Base-by-base conservation (phyloP, 2,329 filamentous ascomycete species). In the Acrocalymma vagum region DNA sequence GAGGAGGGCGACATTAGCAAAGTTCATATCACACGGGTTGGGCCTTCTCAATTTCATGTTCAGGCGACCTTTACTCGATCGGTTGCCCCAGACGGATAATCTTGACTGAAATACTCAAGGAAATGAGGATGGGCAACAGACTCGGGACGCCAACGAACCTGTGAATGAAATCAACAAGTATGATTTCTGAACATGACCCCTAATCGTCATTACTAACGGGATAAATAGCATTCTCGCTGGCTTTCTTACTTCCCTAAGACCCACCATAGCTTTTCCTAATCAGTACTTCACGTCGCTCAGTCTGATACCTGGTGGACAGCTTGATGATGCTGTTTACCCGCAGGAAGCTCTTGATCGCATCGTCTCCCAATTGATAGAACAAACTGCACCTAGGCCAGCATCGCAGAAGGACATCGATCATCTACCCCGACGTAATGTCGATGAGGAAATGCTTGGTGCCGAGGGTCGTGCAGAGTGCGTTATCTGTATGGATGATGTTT, bases 261-360 rank as follows among this genome's bases (percentile, higher is more conserved):
- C 53, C 5, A 46, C 58, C 14, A 51, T 50, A 10, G 53, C 52
- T 13, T 38, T 42, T 9, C 49, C 49, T 2, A 38, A 38, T 14
- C 61, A 61, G 3, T 60, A 80, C n/a, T 62, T 79, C 17, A 38
- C 48, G 9, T 38, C 47, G 9, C 39, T 48, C 14, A 34, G 35
- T 25, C n/a, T 58, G 15, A 46, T 48, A 15, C 45, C 44, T 15
- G 53, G 52, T 22, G 70, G 61, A 11, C 50, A 56, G 9, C 75
- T 80, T 36, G 88, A 90, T 10, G 92, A 96, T 66, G 88, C 84
- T 4, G 92, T 95, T 1, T 94, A 92, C 65, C 86, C 87, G 0
- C 88, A 96, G 69, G 90, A 95, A 71, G 90, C 88, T 3, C 74
- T 96, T 21, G 92, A 97, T 65, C 82, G 87, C 18, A 88, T 96